These are phyloP conservation scores for Nakazawaea ambrosiae DNA, from an alignment of 805 yeast species.

Conservation along the genomic window DNA sequence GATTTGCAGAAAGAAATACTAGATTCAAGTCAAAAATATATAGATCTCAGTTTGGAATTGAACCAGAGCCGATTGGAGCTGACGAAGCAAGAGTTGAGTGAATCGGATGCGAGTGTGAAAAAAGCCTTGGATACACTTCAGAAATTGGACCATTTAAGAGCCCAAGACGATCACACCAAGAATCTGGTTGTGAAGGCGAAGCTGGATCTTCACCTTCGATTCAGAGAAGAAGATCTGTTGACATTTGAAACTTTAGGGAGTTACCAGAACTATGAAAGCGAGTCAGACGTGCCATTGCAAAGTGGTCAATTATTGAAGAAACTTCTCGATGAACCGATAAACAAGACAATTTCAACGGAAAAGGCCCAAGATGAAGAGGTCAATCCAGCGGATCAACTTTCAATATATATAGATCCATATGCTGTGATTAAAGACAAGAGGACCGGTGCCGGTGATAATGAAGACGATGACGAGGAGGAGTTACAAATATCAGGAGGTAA, in stretches of 20 bases:
- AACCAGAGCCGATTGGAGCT: neutral
- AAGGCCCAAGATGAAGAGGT: neutral
- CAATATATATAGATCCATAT: constrained; percentile 7
- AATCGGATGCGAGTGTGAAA: neutral
- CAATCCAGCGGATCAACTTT: constrained; percentile 1
- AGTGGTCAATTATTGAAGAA: neutral
- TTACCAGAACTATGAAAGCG: neutral
- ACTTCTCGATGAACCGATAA: neutral
- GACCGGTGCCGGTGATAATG: too few species aligned
- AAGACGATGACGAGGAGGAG: constrained; percentile 50
- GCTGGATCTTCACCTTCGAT: constrained; percentile 4
- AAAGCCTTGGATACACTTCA: neutral
- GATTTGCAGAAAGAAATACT: neutral
- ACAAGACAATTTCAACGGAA: neutral
- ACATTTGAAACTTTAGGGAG: constrained; percentile 2
- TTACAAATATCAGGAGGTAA: constrained; percentile 63
- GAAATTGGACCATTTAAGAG: too few species aligned
- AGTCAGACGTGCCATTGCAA: neutral
- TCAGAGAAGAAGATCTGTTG: neutral
- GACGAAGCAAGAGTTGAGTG: neutral
- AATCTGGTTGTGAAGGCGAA: constrained; percentile 1
- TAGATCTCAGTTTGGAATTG: constrained; percentile 1
- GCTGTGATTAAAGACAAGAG: constrained; percentile 20
- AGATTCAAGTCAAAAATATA: constrained; percentile 1
- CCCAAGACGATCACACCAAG: neutral